These are phyloP conservation scores for Hypseocharis bilobata DNA, from an alignment of 441 rosid species.

Conservation along the genomic window DNA sequence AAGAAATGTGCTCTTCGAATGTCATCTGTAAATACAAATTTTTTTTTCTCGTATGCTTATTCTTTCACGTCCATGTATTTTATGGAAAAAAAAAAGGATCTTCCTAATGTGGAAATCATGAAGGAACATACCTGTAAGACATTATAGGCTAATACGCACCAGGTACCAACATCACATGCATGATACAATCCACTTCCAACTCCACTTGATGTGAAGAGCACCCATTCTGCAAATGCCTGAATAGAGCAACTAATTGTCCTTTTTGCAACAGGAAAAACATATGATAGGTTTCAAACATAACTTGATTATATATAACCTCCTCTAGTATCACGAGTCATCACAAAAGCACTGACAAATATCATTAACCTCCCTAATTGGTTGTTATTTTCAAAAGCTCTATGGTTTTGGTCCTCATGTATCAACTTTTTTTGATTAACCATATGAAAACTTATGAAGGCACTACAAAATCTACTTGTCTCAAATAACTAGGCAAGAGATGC, in stretches of 20 bases:
- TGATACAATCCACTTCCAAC: constrained; percentile 88
- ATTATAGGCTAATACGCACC: constrained; percentile 67
- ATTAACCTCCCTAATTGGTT: too few species aligned
- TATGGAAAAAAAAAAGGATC: too few species aligned
- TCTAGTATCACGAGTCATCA: neutral
- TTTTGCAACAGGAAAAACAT: constrained; percentile 4
- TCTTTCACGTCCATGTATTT: neutral
- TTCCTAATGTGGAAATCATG: too few species aligned
- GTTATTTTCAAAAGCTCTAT: too few species aligned
- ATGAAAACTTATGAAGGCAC: neutral
- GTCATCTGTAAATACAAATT: neutral
- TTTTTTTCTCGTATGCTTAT: neutral
- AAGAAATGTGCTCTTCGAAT: neutral
- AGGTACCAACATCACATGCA: constrained; percentile 91
- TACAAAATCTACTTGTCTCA: constrained; percentile 2
- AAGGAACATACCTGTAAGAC: constrained; percentile 77
- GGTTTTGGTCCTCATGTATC: neutral
- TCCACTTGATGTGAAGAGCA: constrained; percentile 78
- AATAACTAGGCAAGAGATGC: neutral
- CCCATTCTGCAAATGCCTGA: constrained; percentile 97
- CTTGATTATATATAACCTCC: neutral
- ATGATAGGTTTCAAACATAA: neutral
- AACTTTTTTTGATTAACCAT: neutral
- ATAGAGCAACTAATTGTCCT: constrained; percentile 13
- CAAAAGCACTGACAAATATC: neutral